Evolutionary conservation across 495 filamentous ascomycete genomes (phyloP), one percentile per base, ranked within the genome.

Genomic region (Lepraria neglecta): DNA sequence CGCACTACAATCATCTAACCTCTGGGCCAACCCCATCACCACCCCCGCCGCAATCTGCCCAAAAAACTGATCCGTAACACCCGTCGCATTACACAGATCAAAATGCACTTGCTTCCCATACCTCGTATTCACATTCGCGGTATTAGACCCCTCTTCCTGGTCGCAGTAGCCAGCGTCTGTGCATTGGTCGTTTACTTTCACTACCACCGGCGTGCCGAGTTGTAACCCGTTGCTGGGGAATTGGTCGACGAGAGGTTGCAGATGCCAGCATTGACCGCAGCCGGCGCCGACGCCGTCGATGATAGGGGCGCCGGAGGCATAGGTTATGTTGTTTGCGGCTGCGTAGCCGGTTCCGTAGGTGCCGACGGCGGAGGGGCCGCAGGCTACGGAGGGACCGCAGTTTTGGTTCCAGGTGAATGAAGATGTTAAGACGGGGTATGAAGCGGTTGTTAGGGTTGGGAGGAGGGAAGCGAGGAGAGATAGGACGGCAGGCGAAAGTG

Each of bases 381-480:
- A 65, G 64, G 59, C 64, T 3, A 62, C 55, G 17, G 59, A 44
- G 3, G 59, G 47, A 6, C 56, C 64, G 60, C 60, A 65, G 10
- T 21, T 48, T 21, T 62, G 54, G 48, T 65, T 62, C 64, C 64
- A 65, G 31, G 60, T 65, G 64, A 62, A 65, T 42, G 64, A 63
- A 45, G 61, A 58, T 58, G 54, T 64, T 47, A 60, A 51, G 48
- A 66, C 33, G 0, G 60, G 63, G 30, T 59, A 35, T n/a, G 42
- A 17, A 7, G 35, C 24, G 31, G n/a, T 24, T 14, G 38, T 19
- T 24, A 61, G 9, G 38, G 43, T 47, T 17, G 57, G 48, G 11
- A 30, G 40, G 28, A 31, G 30, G 46, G 15, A 19, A n/a, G 47
- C 14, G 31, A 53, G 38, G 35, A 33, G 4, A 9, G 17, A 15